These are phyloP conservation scores for Ephemerocybe angulata DNA, from an alignment of 768 basidiomycete species.

Conservation along the genomic window DNA sequence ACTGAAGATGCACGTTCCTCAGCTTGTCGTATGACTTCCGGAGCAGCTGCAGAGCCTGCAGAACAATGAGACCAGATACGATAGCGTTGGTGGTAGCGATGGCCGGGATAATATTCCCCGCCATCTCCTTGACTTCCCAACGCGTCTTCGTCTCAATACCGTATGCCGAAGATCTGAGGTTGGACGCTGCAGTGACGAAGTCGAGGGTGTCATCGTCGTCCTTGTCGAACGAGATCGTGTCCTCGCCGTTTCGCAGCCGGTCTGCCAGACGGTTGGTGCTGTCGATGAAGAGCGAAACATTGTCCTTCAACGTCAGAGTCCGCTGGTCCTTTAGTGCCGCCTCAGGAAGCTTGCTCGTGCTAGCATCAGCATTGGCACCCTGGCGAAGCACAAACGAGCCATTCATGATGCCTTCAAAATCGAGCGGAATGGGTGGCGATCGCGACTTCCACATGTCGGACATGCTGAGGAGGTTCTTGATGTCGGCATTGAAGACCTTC, in stretches of 20 bases:
- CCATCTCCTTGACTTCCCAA: slow-evolving; percentile 99
- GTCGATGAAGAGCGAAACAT: slow-evolving; percentile 75
- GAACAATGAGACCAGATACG: slow-evolving; percentile 89
- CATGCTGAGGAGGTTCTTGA: slow-evolving; percentile 87
- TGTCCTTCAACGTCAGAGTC: slow-evolving; percentile 73
- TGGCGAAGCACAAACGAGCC: slow-evolving; percentile 51
- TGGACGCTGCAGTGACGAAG: slow-evolving; percentile 93
- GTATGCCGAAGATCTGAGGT: slow-evolving; percentile 88
- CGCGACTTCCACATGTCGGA: slow-evolving; percentile 95
- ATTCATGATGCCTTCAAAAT: slow-evolving; percentile 71
- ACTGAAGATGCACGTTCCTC: slow-evolving; percentile 76
- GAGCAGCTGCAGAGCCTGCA: slow-evolving; percentile 86
- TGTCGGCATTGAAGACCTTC: slow-evolving; percentile 90
- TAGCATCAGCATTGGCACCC: slow-evolving; percentile 29
- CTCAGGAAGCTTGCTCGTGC: slow-evolving; percentile 15
- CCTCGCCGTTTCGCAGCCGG: slow-evolving; percentile 62
- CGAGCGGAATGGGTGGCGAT: slow-evolving; percentile 80
- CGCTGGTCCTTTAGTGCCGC: slow-evolving; percentile 76
- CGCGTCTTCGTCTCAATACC: slow-evolving; percentile 85
- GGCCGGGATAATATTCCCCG: slow-evolving; percentile 98
- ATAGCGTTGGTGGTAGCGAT: slow-evolving; percentile 99
- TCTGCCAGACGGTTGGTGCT: slow-evolving; percentile 79
- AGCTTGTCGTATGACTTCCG: slow-evolving; percentile 56
- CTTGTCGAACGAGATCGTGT: slow-evolving; percentile 88
- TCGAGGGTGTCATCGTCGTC: slow-evolving; percentile 97